Evolutionary conservation across 495 filamentous ascomycete species (phyloP).

Genomic region (Mytilinidion resinicola): DNA sequence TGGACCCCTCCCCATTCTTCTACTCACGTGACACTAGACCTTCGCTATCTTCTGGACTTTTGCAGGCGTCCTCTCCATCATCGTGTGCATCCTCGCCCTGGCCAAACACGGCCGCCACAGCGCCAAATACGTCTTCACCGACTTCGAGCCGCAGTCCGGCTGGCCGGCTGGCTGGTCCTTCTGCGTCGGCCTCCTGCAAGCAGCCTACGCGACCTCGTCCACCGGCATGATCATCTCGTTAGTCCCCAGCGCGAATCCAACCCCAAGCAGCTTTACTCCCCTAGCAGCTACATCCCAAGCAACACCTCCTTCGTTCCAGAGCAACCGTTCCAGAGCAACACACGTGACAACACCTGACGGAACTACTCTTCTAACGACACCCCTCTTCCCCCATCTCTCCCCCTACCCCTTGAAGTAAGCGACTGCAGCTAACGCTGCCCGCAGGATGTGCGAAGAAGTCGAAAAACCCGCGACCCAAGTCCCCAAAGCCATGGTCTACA

Average conservation of each 20-base stretch:
- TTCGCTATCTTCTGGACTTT: conserved; percentile 63
- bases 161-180: conserved; percentile 41
- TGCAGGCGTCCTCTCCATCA: conserved; percentile 53
- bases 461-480: conserved; percentile 51
- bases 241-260: not conserved
- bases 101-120: conserved; percentile 45
- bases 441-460: conserved; percentile 41
- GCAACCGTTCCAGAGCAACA: conserved; percentile 4
- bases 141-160: conserved; percentile 50
- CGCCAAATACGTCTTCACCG: conserved; percentile 54
- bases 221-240: conserved; percentile 53
- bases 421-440: not conserved
- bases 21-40: conserved; percentile 36
- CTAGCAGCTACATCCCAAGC: conserved; percentile 2
- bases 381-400: not conserved
- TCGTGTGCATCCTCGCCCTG: conserved; percentile 54
- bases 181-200: conserved; percentile 47
- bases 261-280: conserved; percentile 16
- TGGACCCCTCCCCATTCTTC: not conserved
- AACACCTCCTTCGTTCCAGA: conserved; percentile 6
- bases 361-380: not conserved
- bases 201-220: conserved; percentile 54
- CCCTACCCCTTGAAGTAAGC: not conserved
- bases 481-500: conserved; percentile 54
- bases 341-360: not conserved